Percentiles rank a stretch among this genome's conserved stretches.
Evolutionary conservation across 163 green algal species (phyloP).

Genomic region (Coccomyxa subellipsoidea): DNA sequence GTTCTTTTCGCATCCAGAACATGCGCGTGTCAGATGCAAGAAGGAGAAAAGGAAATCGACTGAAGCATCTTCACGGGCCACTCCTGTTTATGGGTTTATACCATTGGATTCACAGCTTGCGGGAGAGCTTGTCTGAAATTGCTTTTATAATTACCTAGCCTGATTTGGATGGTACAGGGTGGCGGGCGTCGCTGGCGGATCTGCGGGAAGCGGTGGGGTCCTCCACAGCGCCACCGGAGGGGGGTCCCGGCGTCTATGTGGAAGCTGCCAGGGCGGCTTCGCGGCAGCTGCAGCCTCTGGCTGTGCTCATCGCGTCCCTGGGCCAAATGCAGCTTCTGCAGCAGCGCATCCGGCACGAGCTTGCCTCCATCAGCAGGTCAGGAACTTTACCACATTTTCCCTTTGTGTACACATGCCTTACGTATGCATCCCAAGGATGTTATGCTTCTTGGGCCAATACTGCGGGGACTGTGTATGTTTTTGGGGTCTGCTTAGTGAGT

Average conservation of each 20-base stretch:
- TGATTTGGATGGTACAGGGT: not conserved
- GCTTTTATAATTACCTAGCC: no score
- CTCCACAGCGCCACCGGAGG: not conserved
- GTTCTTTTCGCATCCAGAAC: no score
- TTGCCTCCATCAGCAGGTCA: not conserved
- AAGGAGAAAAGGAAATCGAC: no score
- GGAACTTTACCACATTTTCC: not conserved
- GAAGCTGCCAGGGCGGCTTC: not conserved
- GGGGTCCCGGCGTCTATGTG: not conserved
- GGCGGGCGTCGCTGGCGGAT: not conserved
- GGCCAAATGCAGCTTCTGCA: slow-evolving; percentile 11
- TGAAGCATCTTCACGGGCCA: no score
- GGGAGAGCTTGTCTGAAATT: no score
- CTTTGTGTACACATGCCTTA: not conserved
- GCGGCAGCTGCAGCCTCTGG: not conserved
- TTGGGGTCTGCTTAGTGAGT: no score
- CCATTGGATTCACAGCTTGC: no score
- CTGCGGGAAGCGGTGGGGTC: not conserved
- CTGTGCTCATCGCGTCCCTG: not conserved
- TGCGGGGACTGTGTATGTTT: no score
- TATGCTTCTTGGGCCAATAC: no score
- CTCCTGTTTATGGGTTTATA: no score
- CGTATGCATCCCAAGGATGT: no score
- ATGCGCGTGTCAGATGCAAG: no score
- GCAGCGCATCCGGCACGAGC: not conserved